Evolutionary conservation across 345 rosid genomes (phyloP).

Genomic region (Psidium guajava): DNA sequence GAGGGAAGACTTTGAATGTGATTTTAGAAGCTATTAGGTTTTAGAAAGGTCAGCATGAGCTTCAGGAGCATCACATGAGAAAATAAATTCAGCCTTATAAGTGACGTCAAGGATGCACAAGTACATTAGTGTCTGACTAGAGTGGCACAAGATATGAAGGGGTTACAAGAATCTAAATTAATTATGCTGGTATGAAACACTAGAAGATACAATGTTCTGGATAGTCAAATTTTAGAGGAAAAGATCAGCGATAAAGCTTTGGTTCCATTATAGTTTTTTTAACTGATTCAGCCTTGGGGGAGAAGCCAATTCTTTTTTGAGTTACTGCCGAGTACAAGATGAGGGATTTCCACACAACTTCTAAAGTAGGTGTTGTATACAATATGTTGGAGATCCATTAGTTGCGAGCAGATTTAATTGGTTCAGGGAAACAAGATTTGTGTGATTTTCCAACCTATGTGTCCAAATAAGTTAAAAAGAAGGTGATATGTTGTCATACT

Average conservation of each 20-base stretch:
- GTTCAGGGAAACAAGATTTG: not conserved
- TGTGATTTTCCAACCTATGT: not conserved
- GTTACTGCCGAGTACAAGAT: not conserved
- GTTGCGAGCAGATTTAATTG: not conserved
- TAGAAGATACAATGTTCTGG: not conserved
- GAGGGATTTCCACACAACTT: not conserved
- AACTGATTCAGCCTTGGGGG: not conserved
- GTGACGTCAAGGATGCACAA: not conserved
- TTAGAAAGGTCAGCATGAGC: not conserved
- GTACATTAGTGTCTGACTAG: not conserved
- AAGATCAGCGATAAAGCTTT: not conserved
- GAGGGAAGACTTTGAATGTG: not conserved
- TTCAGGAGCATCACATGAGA: not conserved
- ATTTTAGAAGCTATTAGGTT: not conserved
- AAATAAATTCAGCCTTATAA: not conserved
- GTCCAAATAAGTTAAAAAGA: not conserved
- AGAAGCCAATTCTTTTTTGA: not conserved
- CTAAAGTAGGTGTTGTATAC: not conserved
- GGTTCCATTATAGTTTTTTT: not conserved
- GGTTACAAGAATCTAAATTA: not conserved
- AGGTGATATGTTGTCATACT: not conserved
- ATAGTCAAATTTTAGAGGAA: not conserved
- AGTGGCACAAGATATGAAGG: not conserved
- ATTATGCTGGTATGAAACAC: not conserved
- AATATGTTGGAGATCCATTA: not conserved